Conservation (phyloP, 345 rosid species). For the Luvunga scandens region DNA sequence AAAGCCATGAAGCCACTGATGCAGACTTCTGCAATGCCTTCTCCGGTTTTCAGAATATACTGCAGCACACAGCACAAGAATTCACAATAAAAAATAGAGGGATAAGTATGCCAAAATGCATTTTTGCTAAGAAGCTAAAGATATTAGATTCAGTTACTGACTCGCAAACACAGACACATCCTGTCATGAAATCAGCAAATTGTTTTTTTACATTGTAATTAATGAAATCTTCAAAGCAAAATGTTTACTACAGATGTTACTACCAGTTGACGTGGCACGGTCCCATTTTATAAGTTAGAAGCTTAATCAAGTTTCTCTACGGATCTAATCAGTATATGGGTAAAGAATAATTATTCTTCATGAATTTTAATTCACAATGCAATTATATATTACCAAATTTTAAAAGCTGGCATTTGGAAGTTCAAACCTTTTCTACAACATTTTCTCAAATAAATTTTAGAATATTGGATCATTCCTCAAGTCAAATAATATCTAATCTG, state of each 20-base stretch:
- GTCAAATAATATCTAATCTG: background rate
- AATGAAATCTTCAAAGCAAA: too few species aligned
- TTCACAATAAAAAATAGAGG: background rate
- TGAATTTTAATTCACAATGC: background rate
- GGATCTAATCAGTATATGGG: background rate
- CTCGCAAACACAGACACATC: background rate
- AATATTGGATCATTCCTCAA: background rate
- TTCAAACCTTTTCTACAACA: background rate
- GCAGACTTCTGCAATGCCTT: conserved; percentile 49
- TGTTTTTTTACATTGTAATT: background rate
- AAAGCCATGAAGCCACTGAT: conserved; percentile 66
- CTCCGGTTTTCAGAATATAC: conserved; percentile 68
- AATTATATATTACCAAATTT: background rate
- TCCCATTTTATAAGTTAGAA: background rate
- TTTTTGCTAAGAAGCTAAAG: background rate
- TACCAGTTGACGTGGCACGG: background rate
- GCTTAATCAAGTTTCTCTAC: background rate
- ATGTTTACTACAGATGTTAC: too few species aligned
- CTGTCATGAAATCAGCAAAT: background rate
- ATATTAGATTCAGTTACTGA: too few species aligned
- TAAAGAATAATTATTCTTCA: too few species aligned
- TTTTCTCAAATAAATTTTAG: background rate
- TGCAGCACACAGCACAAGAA: conserved; percentile 20
- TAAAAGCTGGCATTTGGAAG: background rate
- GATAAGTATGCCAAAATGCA: background rate